Base-by-base conservation (phyloP, 192 early-diverging fungal species). In the Paraglomus occultum region DNA sequence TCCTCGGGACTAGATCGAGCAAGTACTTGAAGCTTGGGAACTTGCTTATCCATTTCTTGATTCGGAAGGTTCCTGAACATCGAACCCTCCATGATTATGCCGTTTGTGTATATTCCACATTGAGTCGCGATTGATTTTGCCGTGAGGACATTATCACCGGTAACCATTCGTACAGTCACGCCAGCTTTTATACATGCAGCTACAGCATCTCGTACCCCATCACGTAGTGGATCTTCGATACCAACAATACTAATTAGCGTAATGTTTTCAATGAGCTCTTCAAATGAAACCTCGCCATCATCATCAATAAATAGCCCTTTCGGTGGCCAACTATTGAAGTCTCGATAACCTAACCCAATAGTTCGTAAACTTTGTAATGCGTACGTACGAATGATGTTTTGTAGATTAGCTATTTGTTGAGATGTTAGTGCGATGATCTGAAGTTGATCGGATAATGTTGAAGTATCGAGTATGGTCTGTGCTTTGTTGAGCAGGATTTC, bases 111-210 rank as follows among this genome's bases (percentile, higher is more conserved):
- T 62, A 99, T 97, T 64, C 94, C 94, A 63, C 94, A 95, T 72
- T 93, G 89, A 31, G 82, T 90, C 31, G 95, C 97, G 83, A 99
- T 99, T 1, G 92, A 89, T 42, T 89, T 85, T 3, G 97, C 97
- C 7, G 97, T 99, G 1, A 89, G 80, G 46, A 93, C 70, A 73
- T 96, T 96, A 80, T 99, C 97, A 67, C 97, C 97, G 8, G 97
- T 99, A 47, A 99, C 95, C 97, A 99, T 99, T 12, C 96, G 91
- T 51, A 99, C 92, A 82, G 91, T 85, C 44, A 99, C 90, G 53
- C 96, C 95, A 42, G 97, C 97, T 42, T 84, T 82, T 77, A 91
- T 88, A 76, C 95, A 97, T 47, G 82, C 76, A 17, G 82, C 79
- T 62, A 99, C 97, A 49, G 95, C 94, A 59, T 89, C 92, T 14